Base-by-base conservation (phyloP, 331 rosid genomes). In the Prunus yedoensis region DNA sequence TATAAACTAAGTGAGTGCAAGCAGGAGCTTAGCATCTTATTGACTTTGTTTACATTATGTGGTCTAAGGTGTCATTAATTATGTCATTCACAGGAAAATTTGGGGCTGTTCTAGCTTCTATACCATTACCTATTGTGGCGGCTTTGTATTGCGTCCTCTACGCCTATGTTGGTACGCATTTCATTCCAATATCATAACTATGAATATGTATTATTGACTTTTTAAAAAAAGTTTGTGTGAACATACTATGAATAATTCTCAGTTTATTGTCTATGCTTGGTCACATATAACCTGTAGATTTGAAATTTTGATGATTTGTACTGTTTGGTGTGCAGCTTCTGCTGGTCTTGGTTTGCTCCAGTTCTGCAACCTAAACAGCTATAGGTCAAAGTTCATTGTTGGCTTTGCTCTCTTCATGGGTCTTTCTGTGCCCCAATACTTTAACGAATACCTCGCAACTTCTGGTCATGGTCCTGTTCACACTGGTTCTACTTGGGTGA, bases 321-420 rank as follows among this genome's bases (percentile, higher is more conserved):
- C 73, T 77, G 41, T 66, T 28, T 45, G 71, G 65, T 60, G 76
- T 79, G 82, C 97, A 94, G 99, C 79, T 66, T 78, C 94, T 20
- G 91, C 84, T 45, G 97, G 97, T 61, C 93, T 94, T 66, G 77
- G 88, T 41, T 65, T 86, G 60, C 92, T 95, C 65, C 99, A 95
- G 70, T 92, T 89, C 89, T 89, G 96, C 91, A 89, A 92, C 81
- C 86, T 90, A 27, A 95, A 92, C 82, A 92, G 99, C 88, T 84
- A 28, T 73, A 84, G 97, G 83, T 32, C 91, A 71, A 83, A 61
- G 83, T 89, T 95, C 89, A 88, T 92, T 23, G 51, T 92, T 0
- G 99, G 97, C 25, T 88, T 92, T 74, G 91, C 97, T 64, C 92
- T 95, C 77, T 90, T 89, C 88, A 76, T 95, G 78, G 97, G 97